Evolutionary conservation across 495 filamentous ascomycete genomes (phyloP).

Genomic region (Bombardia bombarda): DNA sequence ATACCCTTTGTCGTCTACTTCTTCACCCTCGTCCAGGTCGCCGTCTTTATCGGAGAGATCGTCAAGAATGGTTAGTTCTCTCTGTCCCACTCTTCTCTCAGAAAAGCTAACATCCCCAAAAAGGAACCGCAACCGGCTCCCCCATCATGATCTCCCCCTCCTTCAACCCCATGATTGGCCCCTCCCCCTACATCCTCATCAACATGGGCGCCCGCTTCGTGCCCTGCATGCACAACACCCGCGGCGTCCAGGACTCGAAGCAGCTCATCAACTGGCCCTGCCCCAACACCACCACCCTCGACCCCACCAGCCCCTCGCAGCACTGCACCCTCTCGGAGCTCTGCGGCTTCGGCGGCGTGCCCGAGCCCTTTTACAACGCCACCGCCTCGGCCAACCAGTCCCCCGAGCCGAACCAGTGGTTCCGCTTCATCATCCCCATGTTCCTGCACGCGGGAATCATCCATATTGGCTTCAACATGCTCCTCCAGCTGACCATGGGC

Average conservation of each 20-base stretch:
- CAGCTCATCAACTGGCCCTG: constrained; percentile 53
- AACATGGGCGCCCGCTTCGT: constrained; percentile 93
- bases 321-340: constrained; percentile 66
- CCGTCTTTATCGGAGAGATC: constrained; percentile 86
- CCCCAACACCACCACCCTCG: constrained; percentile 59
- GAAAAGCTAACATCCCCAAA: constrained; percentile 31
- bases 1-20: constrained; percentile 79
- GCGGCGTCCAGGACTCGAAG: constrained; percentile 49
- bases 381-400: constrained; percentile 21
- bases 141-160: constrained; percentile 79
- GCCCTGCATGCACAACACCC: constrained; percentile 85
- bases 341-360: constrained; percentile 72
- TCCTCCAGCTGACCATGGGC: constrained; percentile 80
- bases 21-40: constrained; percentile 67
- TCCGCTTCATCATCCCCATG: constrained; percentile 88
- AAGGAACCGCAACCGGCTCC: constrained; percentile 52
- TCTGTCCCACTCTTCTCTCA: background rate
- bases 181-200: constrained; percentile 81
- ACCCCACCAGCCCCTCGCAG: constrained; percentile 32
- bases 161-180: constrained; percentile 97
- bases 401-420: constrained; percentile 86
- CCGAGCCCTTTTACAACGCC: constrained; percentile 49
- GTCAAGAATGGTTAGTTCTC: constrained; percentile 62
- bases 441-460: constrained; percentile 90
- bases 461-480: constrained; percentile 91